Base-by-base conservation (phyloP, 202 grass and related monocot species). In the Cymbopogon flexuosus region DNA sequence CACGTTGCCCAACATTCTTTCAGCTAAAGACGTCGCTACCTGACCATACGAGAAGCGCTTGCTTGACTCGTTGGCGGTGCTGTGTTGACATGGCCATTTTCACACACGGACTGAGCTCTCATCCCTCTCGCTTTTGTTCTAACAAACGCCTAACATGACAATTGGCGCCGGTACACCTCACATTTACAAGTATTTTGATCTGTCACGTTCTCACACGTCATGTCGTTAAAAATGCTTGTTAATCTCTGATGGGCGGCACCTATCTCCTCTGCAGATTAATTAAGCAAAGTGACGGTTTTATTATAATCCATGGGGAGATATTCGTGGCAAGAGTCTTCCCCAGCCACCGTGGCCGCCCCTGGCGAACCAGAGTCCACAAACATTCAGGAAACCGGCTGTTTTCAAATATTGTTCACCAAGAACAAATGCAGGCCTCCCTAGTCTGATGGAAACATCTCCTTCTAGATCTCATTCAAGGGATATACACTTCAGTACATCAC, bases 191-290 rank as follows among this genome's bases (percentile, higher is more conserved):
- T 62, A 76, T 13, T 39, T 49, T 31, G 24, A 6, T 62, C 59
- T 30, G 75, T 75, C 69, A 75, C 35, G 56, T 70, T 88, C 81
- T 14, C 46, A 78, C 81, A 75, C 52, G 69, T 68, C 80, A 49
- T 8, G 22, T 21, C 24, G 49, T 67, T 13, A 39, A 57, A 73
- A 79, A 73, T 27, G 39, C 4, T 18, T 29, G 36, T 72, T 83
- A 78, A 83, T 83, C 27, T 37, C 35, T 21, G 58, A 70, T 4
- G 85, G 85, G 27, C 66, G 46, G 49, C 45, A 59, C 29, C 63
- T 57, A 65, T 47, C 57, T 54, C 12, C 31, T 54, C 18, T 39
- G 3, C n/a, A 12, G 41, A 36, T 81, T 71, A 73, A 62, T 64
- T 77, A 73, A 36, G 40, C 36, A 8, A 39, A 36, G 22, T 16